Conservation (phyloP, 352 stramenopile genomes). For the Globisporangium spinosum region DNA sequence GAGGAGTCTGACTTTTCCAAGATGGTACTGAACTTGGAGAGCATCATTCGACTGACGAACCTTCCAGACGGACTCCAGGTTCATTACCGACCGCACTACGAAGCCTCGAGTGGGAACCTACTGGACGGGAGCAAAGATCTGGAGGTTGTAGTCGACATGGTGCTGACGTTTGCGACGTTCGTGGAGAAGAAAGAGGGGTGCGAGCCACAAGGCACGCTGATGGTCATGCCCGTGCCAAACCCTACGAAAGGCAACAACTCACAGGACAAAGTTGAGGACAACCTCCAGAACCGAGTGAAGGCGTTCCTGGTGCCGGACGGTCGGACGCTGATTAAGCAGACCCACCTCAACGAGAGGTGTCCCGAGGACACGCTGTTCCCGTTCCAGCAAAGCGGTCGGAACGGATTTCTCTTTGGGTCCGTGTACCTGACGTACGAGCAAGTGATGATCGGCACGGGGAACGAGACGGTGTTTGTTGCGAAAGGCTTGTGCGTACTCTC, state of each 20-base stretch:
- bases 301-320: slow-evolving; percentile 71
- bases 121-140: slow-evolving; percentile 24
- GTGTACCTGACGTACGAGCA: slow-evolving; percentile 76
- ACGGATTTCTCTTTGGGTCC: slow-evolving; percentile 71
- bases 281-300: slow-evolving; percentile 56
- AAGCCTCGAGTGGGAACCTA: slow-evolving; percentile 31
- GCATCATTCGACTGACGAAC: slow-evolving; percentile 81
- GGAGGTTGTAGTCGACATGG: slow-evolving; percentile 41
- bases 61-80: slow-evolving; percentile 77
- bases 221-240: slow-evolving; percentile 52
- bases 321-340: slow-evolving; percentile 43
- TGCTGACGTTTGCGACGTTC: slow-evolving; percentile 73
- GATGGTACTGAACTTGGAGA: slow-evolving; percentile 72
- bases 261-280: slow-evolving; percentile 39
- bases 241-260: slow-evolving; percentile 21
- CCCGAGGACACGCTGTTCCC: slow-evolving; percentile 61
- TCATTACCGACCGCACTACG: slow-evolving; percentile 76
- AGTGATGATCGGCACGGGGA: slow-evolving; percentile 39
- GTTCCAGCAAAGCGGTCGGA: slow-evolving; percentile 73
- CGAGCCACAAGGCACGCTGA: slow-evolving; percentile 40
- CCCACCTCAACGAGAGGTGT: slow-evolving; percentile 23
- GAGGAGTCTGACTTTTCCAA: slow-evolving; percentile 48
- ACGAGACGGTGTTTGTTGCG: slow-evolving; percentile 48
- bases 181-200: slow-evolving; percentile 43
- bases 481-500: slow-evolving; percentile 74